Base-by-base conservation (phyloP, 2,329 filamentous ascomycete species). In the Calonectria hawksworthii region DNA sequence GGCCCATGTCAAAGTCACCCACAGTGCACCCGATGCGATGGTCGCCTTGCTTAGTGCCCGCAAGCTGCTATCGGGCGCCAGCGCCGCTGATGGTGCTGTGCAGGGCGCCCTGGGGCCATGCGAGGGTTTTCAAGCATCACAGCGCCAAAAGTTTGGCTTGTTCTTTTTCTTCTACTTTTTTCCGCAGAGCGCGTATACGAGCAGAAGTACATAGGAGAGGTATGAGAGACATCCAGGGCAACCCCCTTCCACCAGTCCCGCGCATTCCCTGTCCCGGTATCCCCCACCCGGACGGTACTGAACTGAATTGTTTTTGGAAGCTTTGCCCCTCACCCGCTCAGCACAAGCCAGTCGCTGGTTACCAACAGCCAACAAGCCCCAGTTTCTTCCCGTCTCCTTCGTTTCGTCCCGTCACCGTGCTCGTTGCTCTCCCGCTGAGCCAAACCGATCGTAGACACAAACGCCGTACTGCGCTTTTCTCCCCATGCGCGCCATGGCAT, bases 21-120 rank as follows among this genome's bases (percentile, higher is more conserved):
- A 70, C 70, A 72, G 32, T 26, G 51, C 64, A 77, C 79, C 79
- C 79, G 72, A 78, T 73, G 76, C 73, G 64, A 61, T 78, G 78
- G 79, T 47, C 68, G 75, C 70, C 59, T 79, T 80, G 64, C 76
- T 75, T 81, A 81, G 79, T 80, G 79, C 76, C 79, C 79, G 79
- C 74, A 66, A 54, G 36, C 71, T 77, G 71, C 68, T 79, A 52
- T 61, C 72, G 72, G 32, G 51, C 69, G 66, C 70, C 63, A 68
- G 52, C 61, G 56, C 69, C 68, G 59, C 65, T 64, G 73, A 51
- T 68, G 69, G 41, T 70, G 50, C 71, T 69, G 63, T 70, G 70
- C 59, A 51, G 47, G 36, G 44, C 65, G 50, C 47, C 32, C 36
- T n/a, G 66, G 66, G 38, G 71, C 50, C 54, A 30, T 47, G 41